These are phyloP conservation scores for Candida sanyiensis DNA, from an alignment of 805 yeast species.

Conservation along the genomic window DNA sequence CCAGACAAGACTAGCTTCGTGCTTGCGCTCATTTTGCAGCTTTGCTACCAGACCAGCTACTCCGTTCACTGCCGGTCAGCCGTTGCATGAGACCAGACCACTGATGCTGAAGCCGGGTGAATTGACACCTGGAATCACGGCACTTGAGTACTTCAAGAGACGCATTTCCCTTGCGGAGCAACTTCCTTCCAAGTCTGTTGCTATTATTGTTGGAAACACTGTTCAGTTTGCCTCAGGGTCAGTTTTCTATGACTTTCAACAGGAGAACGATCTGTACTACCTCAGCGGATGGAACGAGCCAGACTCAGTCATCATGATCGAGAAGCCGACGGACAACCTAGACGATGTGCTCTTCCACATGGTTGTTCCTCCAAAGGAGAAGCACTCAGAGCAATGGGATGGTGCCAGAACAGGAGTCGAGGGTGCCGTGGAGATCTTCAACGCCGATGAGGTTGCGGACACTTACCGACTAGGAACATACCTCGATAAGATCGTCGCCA, in stretches of 20 bases:
- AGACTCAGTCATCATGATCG: slow-evolving; percentile 62
- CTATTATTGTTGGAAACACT: slow-evolving; percentile 67
- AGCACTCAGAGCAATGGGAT: slow-evolving; percentile 84
- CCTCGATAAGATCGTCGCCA: slow-evolving; percentile 40
- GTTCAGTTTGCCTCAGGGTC: slow-evolving; percentile 82
- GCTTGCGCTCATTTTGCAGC: not conserved
- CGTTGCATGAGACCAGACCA: slow-evolving; percentile 80
- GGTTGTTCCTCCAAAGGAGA: slow-evolving; percentile 81
- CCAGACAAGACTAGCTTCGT: too few species aligned
- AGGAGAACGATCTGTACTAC: slow-evolving; percentile 81
- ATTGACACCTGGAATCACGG: slow-evolving; percentile 82
- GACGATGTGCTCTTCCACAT: slow-evolving; percentile 60
- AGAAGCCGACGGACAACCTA: slow-evolving; percentile 48
- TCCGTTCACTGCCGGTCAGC: slow-evolving; percentile 66
- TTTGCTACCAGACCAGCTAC: slow-evolving; percentile 15
- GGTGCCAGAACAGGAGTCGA: slow-evolving; percentile 85
- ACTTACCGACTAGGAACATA: slow-evolving; percentile 39
- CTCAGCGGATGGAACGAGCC: slow-evolving; percentile 93
- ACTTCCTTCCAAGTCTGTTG: slow-evolving; percentile 60
- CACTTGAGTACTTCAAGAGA: slow-evolving; percentile 74
- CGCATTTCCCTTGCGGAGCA: slow-evolving; percentile 51
- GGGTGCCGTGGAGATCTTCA: slow-evolving; percentile 78
- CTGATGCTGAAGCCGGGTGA: slow-evolving; percentile 68
- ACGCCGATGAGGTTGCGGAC: slow-evolving; percentile 71
- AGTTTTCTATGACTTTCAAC: slow-evolving; percentile 89